Percentiles rank a stretch among this genome's conserved stretches.
Evolutionary conservation across 2,329 filamentous ascomycete species (phyloP).

Genomic region (Fusarium secorum): DNA sequence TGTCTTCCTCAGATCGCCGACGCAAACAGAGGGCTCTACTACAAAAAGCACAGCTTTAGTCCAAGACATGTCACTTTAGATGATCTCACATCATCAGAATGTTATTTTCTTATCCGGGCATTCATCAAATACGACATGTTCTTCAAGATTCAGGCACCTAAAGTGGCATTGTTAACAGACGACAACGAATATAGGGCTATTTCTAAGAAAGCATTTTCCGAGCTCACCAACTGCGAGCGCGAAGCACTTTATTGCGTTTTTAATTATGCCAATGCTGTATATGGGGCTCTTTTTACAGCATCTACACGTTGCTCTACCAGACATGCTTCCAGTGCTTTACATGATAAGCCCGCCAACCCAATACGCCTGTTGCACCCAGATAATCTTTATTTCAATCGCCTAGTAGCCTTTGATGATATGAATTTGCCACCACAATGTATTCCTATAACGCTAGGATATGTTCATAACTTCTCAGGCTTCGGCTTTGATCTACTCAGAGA

Average conservation of each 20-base stretch:
- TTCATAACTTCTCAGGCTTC: neutral
- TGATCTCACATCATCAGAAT: neutral
- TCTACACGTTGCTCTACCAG: neutral
- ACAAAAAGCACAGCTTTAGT: neutral
- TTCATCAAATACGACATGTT: neutral
- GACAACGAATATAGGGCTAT: neutral
- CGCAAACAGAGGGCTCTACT: neutral
- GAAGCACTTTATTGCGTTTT: neutral
- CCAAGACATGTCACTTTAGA: neutral
- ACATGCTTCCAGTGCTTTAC: no score
- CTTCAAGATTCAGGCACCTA: neutral
- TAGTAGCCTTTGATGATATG: neutral
- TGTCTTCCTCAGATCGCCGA: neutral
- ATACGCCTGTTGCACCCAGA: neutral
- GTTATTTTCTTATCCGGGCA: neutral
- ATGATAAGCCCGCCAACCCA: neutral
- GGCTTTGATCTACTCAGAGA: neutral
- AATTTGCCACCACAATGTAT: neutral
- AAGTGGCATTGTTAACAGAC: no score
- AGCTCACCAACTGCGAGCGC: neutral
- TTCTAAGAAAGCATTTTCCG: accelerated
- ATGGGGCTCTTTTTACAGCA: neutral
- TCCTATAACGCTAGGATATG: neutral
- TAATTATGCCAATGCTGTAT: neutral
- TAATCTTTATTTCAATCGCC: neutral